Percentiles rank a stretch among this genome's conserved stretches.
These are phyloP conservation scores for Poterioochromonas sp. DNA, from an alignment of 352 stramenopile genomes.

Conservation along the genomic window DNA sequence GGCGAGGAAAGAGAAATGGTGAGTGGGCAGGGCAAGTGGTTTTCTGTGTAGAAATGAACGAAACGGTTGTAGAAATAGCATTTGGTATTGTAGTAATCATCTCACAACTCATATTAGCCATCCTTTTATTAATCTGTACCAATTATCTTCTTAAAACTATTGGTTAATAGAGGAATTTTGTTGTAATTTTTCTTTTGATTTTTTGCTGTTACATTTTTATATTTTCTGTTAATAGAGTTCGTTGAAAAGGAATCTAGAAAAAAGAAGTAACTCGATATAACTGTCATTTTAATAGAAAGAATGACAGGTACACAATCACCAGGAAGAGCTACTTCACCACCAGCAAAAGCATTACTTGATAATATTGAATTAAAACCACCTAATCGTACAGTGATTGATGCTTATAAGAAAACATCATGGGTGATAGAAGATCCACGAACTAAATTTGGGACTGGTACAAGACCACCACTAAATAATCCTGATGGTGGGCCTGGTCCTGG, in stretches of 20 bases:
- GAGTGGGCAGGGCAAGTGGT: no score
- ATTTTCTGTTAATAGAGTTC: neutral
- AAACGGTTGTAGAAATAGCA: no score
- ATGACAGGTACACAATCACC: neutral
- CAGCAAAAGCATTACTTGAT: neutral
- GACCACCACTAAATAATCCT: neutral
- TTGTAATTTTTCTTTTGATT: neutral
- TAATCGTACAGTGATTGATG: conserved; percentile 6
- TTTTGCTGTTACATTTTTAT: neutral
- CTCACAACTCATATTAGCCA: no score
- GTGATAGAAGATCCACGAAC: conserved; percentile 10
- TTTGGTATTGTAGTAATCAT: no score
- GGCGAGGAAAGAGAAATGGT: no score
- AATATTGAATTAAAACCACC: neutral
- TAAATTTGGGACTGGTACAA: neutral
- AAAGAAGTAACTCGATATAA: neutral
- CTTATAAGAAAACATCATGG: conserved; percentile 18
- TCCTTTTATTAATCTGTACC: no score
- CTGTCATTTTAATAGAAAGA: neutral
- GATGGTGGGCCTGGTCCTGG: neutral
- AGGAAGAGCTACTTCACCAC: neutral
- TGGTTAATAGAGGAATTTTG: neutral
- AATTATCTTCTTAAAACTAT: neutral
- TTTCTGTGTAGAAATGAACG: no score
- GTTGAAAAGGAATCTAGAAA: neutral